Evolutionary conservation across 2,329 filamentous ascomycete genomes (phyloP).

Genomic region (Sphaerulina populicola): DNA sequence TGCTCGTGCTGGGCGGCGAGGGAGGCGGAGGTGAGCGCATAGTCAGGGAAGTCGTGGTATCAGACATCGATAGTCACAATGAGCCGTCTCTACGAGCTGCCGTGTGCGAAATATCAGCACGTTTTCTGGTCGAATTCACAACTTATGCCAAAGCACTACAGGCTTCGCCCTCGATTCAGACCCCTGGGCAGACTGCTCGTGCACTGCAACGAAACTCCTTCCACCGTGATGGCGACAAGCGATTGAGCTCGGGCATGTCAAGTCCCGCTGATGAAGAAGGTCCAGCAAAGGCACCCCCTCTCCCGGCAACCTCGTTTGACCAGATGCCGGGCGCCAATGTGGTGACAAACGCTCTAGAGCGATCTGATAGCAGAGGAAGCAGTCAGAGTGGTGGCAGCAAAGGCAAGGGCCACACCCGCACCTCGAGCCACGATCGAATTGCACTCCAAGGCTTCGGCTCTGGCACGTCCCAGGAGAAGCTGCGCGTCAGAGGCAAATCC

Average conservation of each 20-base stretch:
- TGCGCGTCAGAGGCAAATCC: constrained; percentile 70
- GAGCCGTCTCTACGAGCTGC: constrained; percentile 36
- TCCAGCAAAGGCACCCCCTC: constrained; percentile 24
- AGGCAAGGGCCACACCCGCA: constrained; percentile 19
- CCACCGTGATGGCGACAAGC: constrained; percentile 20
- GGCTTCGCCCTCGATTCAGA: constrained; percentile 61
- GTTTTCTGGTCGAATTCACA: constrained; percentile 41
- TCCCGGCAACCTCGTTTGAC: constrained; percentile 48
- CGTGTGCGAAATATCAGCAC: constrained; percentile 40
- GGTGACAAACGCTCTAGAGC: constrained; percentile 31
- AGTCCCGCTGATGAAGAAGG: constrained; percentile 25
- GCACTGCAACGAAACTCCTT: constrained; percentile 33
- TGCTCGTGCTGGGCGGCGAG: constrained; percentile 20
- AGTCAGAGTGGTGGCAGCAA: constrained; percentile 14
- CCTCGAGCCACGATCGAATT: constrained; percentile 48
- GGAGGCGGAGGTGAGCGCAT: constrained; percentile 7
- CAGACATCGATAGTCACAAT: constrained; percentile 13
- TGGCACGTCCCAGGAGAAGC: constrained; percentile 47
- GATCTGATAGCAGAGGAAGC: constrained; percentile 31
- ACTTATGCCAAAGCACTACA: constrained; percentile 43
- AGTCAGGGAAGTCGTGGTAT: constrained; percentile 17
- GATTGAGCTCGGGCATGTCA: constrained; percentile 20
- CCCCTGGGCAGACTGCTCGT: constrained; percentile 50
- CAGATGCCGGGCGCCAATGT: constrained; percentile 43
- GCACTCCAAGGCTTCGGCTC: constrained; percentile 58